Base-by-base conservation (phyloP, 768 basidiomycete genomes). In the Dendrothele bispora region DNA sequence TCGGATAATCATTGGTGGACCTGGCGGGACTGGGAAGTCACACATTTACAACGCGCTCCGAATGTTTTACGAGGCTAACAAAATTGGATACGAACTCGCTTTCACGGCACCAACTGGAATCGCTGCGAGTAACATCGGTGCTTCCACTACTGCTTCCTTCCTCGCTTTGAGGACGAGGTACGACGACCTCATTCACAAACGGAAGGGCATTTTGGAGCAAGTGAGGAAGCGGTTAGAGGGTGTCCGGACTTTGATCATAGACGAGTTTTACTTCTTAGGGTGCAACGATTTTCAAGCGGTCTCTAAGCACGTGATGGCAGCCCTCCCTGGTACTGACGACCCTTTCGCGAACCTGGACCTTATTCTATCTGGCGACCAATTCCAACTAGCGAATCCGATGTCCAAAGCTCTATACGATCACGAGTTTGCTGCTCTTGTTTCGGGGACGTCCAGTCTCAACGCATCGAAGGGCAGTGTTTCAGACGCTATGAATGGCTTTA, bases 11-110 rank as follows among this genome's bases (percentile, higher is more conserved):
- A 21, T 55, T 20, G 26, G 6, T 18, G 53, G 54, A 5, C 51
- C 54, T n/a, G 54, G 54, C 20, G 54, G 54, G 8, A 52, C 55
- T 38, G 54, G 54, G 4, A 55, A 55, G 39, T 55, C 54, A 5
- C 48, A 35, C 25, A 41, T 55, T 4, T 51, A 50, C 18, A 21
- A 55, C 14, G 54, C 53, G 2, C 20, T 36, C 12, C 7, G n/a
- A 3, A 29, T 21, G 18, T 55, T 41, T 25, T 50, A 42, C 29
- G 18, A 41, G 14, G 1, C 11, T 6, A 4, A 28, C 3, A n/a
- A n/a, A 22, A 14, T 5, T 24, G 4, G 4, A 10, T 15, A 28
- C n/a, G 42, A 43, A 43, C 26, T 43, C 6, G 7, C 5, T 8
- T 29, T 43, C 21, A 43, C 42, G 6, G 42, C 29, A 6, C 42